Conservation (phyloP, 768 basidiomycete genomes). For the Mycena floridula region DNA sequence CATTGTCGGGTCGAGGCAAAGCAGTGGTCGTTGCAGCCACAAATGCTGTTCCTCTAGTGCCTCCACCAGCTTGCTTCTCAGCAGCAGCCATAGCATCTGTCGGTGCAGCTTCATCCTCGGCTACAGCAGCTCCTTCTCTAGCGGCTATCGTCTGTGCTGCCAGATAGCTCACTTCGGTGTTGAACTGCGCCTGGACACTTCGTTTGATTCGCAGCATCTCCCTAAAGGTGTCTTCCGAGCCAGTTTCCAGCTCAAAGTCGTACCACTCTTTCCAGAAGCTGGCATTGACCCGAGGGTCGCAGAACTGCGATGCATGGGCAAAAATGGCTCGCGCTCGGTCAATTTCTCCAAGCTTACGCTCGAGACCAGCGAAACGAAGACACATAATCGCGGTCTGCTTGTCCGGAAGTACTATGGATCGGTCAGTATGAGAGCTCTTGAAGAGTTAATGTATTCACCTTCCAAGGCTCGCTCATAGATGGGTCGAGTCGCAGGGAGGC, state of each 20-base stretch:
- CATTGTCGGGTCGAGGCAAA: conserved; percentile 32
- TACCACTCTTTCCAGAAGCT: conserved; percentile 98
- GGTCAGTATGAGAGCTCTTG: not conserved
- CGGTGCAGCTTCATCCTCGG: conserved; percentile 32
- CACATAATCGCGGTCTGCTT: conserved; percentile 97
- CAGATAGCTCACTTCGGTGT: conserved; percentile 91
- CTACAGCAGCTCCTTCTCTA: conserved; percentile 48
- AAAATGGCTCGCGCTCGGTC: conserved; percentile 95
- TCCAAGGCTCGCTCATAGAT: conserved; percentile 96
- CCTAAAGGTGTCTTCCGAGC: conserved; percentile 96
- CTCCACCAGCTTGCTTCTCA: conserved; percentile 64
- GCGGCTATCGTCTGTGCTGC: conserved; percentile 85
- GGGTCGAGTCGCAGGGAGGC: conserved; percentile 90
- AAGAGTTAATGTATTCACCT: conserved; percentile 22
- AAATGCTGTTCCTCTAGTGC: conserved; percentile 55
- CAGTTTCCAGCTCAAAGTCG: conserved; percentile 95
- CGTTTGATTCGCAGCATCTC: conserved; percentile 95
- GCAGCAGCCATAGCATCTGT: conserved; percentile 86
- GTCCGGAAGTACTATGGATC: conserved; percentile 66
- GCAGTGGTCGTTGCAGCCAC: conserved; percentile 65
- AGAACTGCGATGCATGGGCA: conserved; percentile 97
- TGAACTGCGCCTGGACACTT: conserved; percentile 97
- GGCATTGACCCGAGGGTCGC: conserved; percentile 87
- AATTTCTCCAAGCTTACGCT: conserved; percentile 98
- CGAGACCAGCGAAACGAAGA: conserved; percentile 89